Percentiles rank a stretch among this genome's conserved stretches.
phyloP scores from a whole-genome alignment of 176 grass and related monocot genomes.

The Pontederia crassipes region DNA sequence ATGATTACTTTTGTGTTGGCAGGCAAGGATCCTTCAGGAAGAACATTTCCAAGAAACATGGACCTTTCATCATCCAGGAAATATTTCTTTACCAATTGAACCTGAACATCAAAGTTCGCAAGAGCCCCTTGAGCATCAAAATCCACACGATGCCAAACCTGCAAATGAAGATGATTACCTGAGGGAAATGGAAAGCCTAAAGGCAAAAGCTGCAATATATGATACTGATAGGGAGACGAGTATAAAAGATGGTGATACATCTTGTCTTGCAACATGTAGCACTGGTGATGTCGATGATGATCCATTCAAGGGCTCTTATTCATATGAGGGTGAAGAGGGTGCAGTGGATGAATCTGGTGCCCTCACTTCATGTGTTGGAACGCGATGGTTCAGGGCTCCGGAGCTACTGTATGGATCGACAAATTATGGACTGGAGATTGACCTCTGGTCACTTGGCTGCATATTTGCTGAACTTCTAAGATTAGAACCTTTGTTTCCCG shows the following conservation, averaged over 20 bases:
- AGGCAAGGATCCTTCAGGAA: slow-evolving; percentile 72
- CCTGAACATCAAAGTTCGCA: slow-evolving; percentile 18
- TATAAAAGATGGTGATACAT: slow-evolving; percentile 60
- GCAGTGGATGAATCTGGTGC: slow-evolving; percentile 36
- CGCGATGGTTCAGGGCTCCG: slow-evolving; percentile 79
- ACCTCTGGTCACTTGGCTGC: slow-evolving; percentile 90
- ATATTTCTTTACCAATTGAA: slow-evolving; percentile 23
- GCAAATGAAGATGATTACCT: slow-evolving; percentile 69
- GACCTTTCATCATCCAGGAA: slow-evolving; percentile 3
- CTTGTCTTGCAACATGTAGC: slow-evolving; percentile 79
- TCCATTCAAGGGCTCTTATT: slow-evolving; percentile 49
- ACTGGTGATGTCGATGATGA: slow-evolving; percentile 71
- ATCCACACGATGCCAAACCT: slow-evolving; percentile 21
- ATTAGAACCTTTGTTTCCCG: slow-evolving; percentile 59
- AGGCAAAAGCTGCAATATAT: slow-evolving; percentile 34
- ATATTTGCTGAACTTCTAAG: slow-evolving; percentile 72
- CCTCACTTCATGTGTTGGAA: slow-evolving; percentile 83
- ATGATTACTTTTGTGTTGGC: slow-evolving; percentile 17
- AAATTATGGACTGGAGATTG: slow-evolving; percentile 65
- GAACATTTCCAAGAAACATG: slow-evolving; percentile 27
- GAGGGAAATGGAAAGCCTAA: slow-evolving; percentile 54
- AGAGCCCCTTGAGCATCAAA: slow-evolving; percentile 24
- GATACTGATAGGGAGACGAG: slow-evolving; percentile 70
- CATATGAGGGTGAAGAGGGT: slow-evolving; percentile 49
- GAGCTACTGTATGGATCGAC: slow-evolving; percentile 89